A percentile compares a stretch with the other conserved stretches of the same genome.
Conservation (phyloP, 2,329 filamentous ascomycete species). For the Lachnellula cervina region DNA sequence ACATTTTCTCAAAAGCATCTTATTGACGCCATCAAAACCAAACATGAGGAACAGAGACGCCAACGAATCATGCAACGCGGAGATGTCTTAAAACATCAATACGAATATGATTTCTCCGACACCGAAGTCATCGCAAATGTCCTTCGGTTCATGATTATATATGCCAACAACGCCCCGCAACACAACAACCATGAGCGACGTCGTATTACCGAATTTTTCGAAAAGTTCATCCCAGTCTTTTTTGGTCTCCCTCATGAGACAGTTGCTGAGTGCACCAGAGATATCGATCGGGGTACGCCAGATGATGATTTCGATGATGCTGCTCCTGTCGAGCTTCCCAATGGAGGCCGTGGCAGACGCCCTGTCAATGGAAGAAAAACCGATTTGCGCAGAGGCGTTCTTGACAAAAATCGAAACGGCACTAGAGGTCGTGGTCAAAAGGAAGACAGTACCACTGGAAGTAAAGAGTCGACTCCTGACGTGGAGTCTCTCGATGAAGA, state of each 20-base stretch:
- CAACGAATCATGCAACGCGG: slow-evolving; percentile 59
- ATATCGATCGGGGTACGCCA: slow-evolving; percentile 64
- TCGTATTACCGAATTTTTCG: slow-evolving; percentile 69
- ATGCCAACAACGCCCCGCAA: slow-evolving; percentile 62
- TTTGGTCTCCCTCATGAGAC: slow-evolving; percentile 70
- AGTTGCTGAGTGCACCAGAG: slow-evolving; percentile 61
- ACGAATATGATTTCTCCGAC: slow-evolving; percentile 69
- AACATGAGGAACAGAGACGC: slow-evolving; percentile 84
- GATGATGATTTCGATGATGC: slow-evolving; percentile 67
- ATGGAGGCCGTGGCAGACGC: slow-evolving; percentile 63
- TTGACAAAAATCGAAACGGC: slow-evolving; percentile 71
- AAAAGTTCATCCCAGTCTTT: slow-evolving; percentile 70
- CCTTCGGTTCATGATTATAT: slow-evolving; percentile 58
- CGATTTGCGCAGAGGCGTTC: slow-evolving; percentile 77
- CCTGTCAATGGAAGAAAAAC: slow-evolving; percentile 64
- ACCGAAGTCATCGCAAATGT: slow-evolving; percentile 61
- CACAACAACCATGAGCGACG: slow-evolving; percentile 69
- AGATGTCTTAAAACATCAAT: slow-evolving; percentile 61
- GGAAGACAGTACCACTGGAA: slow-evolving; percentile 74
- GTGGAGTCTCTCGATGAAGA: slow-evolving; percentile 76
- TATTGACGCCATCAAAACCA: slow-evolving; percentile 84
- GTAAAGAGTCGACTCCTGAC: slow-evolving; percentile 86
- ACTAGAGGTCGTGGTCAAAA: slow-evolving; percentile 68
- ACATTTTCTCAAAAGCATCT: slow-evolving; percentile 87
- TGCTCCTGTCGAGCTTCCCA: slow-evolving; percentile 64